phyloP scores from a whole-genome alignment of 2,329 filamentous ascomycete species.

The Chaetomiaceae sp. region DNA sequence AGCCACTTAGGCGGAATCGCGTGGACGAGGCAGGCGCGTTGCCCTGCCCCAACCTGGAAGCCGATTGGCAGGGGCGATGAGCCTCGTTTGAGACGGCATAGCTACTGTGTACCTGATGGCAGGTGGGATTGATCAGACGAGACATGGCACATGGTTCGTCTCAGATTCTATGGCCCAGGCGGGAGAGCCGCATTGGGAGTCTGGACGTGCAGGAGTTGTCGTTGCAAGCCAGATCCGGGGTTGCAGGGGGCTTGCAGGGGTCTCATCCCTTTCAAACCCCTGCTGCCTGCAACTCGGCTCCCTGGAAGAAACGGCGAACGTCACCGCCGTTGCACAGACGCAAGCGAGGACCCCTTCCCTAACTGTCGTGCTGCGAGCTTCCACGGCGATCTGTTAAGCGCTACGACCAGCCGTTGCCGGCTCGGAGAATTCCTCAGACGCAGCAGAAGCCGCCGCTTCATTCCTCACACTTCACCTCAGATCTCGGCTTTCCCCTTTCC shows the following conservation, averaged over 20 bases:
- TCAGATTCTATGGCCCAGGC: slow-evolving; percentile 17
- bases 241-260: slow-evolving; percentile 2
- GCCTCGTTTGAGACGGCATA: slow-evolving; percentile 11
- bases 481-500: neutral
- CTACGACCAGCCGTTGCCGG: neutral
- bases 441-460: neutral
- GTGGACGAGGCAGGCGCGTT: neutral
- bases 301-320: neutral
- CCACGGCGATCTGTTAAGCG: neutral
- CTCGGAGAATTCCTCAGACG: slow-evolving; percentile 25
- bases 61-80: too few species aligned
- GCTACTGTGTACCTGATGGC: neutral
- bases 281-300: neutral
- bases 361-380: neutral
- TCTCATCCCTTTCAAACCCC: neutral
- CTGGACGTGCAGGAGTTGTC: neutral
- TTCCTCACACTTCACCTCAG: too few species aligned
- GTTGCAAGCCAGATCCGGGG: neutral
- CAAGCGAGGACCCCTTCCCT: slow-evolving; percentile 3
- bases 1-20: neutral
- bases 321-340: neutral
- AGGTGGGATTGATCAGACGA: slow-evolving; percentile 29
- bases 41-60: too few species aligned
- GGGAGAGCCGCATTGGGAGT: slow-evolving; percentile 27
- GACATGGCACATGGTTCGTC: slow-evolving; percentile 29